These are phyloP conservation scores for Wickerhamiella lipophila DNA, from an alignment of 805 yeast species.

Conservation along the genomic window DNA sequence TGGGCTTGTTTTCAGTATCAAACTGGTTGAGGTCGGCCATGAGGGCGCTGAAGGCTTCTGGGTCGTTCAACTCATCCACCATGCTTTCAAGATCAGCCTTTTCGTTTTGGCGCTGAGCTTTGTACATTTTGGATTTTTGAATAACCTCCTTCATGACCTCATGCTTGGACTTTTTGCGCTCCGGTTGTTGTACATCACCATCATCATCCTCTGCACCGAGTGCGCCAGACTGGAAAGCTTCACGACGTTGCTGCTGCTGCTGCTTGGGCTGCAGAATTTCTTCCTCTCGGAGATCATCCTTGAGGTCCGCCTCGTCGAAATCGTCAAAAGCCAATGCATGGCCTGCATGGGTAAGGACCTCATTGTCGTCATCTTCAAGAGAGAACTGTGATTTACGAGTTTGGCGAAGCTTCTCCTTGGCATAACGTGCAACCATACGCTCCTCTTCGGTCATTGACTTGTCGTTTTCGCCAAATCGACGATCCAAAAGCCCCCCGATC, in stretches of 20 bases:
- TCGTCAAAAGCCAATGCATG: conserved; percentile 48
- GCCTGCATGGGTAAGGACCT: conserved; percentile 64
- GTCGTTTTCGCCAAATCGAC: conserved; percentile 86
- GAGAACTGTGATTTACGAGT: conserved; percentile 47
- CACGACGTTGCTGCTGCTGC: neutral
- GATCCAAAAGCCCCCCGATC: conserved; percentile 68
- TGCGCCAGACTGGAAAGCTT: neutral
- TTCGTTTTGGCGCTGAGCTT: conserved; percentile 31
- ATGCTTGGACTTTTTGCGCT: conserved; percentile 29
- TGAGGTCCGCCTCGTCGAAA: conserved; percentile 38
- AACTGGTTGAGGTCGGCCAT: conserved; percentile 23
- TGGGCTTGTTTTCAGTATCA: conserved; percentile 2
- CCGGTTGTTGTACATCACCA: conserved; percentile 27
- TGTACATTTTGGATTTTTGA: conserved; percentile 33
- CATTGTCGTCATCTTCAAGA: conserved; percentile 37
- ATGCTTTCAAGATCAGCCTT: conserved; percentile 28
- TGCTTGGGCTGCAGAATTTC: conserved; percentile 5
- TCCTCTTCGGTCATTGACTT: conserved; percentile 66
- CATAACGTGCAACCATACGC: conserved; percentile 88
- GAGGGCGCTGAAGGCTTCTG: conserved; percentile 26
- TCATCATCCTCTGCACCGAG: neutral
- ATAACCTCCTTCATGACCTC: conserved; percentile 36
- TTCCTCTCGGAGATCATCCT: conserved; percentile 29
- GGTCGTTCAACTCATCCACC: conserved; percentile 30
- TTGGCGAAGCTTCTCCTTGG: conserved; percentile 61